These are phyloP conservation scores for Pseudozyma tsukubaensis DNA, from an alignment of 1,284 basidiomycete species.

Conservation along the genomic window DNA sequence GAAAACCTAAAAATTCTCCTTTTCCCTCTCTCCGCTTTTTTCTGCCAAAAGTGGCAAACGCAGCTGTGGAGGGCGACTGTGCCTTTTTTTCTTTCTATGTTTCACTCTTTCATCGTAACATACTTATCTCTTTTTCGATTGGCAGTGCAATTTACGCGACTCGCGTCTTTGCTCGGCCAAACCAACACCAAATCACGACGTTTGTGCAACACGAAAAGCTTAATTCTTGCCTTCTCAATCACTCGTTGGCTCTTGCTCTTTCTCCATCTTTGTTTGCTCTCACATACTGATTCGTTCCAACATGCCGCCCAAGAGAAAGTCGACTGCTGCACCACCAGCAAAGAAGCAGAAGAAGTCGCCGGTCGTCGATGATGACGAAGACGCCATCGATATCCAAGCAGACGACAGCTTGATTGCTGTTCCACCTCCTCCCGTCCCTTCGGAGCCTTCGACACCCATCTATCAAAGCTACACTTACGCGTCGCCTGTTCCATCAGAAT, in stretches of 20 bases:
- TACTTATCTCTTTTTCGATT: too few species aligned
- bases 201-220: too few species aligned
- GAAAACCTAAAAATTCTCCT: not conserved
- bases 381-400: slow-evolving; percentile 7
- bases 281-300: not conserved
- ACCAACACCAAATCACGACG: slow-evolving; percentile 20
- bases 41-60: too few species aligned
- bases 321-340: slow-evolving; percentile 1
- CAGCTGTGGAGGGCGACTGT: too few species aligned
- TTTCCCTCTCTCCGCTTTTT: too few species aligned
- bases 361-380: slow-evolving; percentile 7
- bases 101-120: slow-evolving; percentile 9
- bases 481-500: slow-evolving; percentile 36
- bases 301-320: slow-evolving; percentile 31
- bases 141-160: slow-evolving; percentile 29
- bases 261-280: not conserved
- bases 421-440: slow-evolving; percentile 44
- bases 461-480: slow-evolving; percentile 41
- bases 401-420: slow-evolving; percentile 11
- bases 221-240: too few species aligned
- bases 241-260: not conserved
- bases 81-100: not conserved
- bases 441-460: slow-evolving; percentile 35
- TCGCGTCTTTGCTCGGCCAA: slow-evolving; percentile 15
- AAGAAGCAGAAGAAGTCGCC: slow-evolving; percentile 9